Conservation (phyloP, 202 grass and related monocot genomes). For the Schoenoplectus triqueter region DNA sequence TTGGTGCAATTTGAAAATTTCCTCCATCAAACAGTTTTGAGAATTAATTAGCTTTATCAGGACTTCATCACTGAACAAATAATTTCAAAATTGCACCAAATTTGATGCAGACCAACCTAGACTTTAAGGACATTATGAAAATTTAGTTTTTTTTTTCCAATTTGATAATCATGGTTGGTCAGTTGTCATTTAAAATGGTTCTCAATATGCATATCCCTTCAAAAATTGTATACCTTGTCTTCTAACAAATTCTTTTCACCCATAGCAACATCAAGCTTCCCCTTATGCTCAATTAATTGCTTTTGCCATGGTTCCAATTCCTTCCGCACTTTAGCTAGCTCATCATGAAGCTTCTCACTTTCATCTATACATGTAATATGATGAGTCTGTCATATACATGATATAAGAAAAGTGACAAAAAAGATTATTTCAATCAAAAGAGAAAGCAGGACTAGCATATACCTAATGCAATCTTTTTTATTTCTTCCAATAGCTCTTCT, state of each 20-base stretch:
- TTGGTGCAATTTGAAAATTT: too few relatives aligned
- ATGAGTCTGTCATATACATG: slow-evolving; percentile 28
- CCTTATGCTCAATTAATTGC: slow-evolving; percentile 93
- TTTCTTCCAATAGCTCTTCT: slow-evolving; percentile 73
- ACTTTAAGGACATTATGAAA: not conserved
- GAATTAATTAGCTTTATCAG: too few relatives aligned
- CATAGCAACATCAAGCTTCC: slow-evolving; percentile 79
- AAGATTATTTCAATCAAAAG: not conserved
- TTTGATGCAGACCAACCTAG: not conserved
- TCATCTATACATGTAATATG: slow-evolving; percentile 49
- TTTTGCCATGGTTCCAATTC: slow-evolving; percentile 97
- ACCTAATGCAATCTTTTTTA: slow-evolving; percentile 80
- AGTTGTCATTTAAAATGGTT: not conserved
- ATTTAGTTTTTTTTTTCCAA: not conserved
- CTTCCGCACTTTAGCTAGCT: slow-evolving; percentile 78
- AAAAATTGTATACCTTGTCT: slow-evolving; percentile 66
- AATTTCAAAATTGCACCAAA: too few relatives aligned
- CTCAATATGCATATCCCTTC: not conserved
- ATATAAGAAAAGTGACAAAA: not conserved
- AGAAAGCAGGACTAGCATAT: slow-evolving; percentile 14
- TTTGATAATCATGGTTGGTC: slow-evolving; percentile 9
- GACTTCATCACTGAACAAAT: too few relatives aligned
- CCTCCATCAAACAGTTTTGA: too few relatives aligned
- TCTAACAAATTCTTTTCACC: slow-evolving; percentile 78
- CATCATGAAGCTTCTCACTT: slow-evolving; percentile 68